Evolutionary conservation across 495 filamentous ascomycete genomes (phyloP), one percentile per base, ranked within the genome.

Genomic region (Neurospora sp.): DNA sequence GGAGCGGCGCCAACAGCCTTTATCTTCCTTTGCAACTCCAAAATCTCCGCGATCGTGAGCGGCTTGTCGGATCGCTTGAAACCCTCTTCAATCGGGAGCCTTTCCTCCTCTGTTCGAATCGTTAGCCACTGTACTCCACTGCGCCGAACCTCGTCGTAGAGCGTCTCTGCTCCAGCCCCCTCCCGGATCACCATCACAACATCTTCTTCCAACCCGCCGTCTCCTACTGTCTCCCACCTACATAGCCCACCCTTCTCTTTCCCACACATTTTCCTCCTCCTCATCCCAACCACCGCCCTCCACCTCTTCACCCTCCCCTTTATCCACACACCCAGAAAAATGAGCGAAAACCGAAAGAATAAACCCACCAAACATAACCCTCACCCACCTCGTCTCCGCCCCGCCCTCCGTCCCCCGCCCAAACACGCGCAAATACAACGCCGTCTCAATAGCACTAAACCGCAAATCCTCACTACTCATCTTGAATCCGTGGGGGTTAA

Each of bases 381-480:
- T 39, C 0, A 81, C 76, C 79, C 78, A 81, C 15, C 77, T 72
- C 28, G 70, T 78, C 37, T 40, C 72, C 13, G 78, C 78, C 43
- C 75, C 71, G 4, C 78, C 78, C 21, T 75, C 69, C 0, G 70
- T 75, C 0, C 74, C 74, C 62, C 77, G 38, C 2, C 77, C 77
- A 77, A 81, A 81, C 4, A 81, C 77, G 0, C 71, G 21, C 75
- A 79, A 73, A 69, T 82, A 82, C 62, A 79, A 39, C 2, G 73
- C 62, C 31, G 78, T 78, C 74, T 82, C 79, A 69, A 79, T 77
- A 21, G 71, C 54, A 70, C 77, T 79, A 48, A 74, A 74, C 71
- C 73, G 40, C 5, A 45, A 9, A 11, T 75, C 76, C 3, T 66
- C 71, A 4, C 24, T 42, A 1, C 72, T 73, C 74, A 82, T 72